These are phyloP conservation scores for Trichoderma harzianum DNA, from an alignment of 2,329 filamentous ascomycete genomes.

Conservation along the genomic window DNA sequence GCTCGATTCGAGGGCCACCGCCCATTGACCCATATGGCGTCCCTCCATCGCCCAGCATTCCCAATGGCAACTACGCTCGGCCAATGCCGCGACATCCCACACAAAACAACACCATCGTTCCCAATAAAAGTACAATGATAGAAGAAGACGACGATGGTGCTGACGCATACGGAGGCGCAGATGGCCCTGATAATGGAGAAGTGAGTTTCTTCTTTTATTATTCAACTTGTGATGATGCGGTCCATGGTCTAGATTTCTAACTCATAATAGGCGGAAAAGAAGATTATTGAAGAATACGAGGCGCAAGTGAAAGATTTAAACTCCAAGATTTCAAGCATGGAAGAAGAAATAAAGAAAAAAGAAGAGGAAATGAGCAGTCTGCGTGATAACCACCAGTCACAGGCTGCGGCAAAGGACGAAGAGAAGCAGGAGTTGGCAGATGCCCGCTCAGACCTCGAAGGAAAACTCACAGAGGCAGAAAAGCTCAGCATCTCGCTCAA, in stretches of 20 bases:
- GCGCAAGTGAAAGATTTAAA: constrained; percentile 71
- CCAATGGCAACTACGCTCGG: constrained; percentile 64
- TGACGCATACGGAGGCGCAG: constrained; percentile 55
- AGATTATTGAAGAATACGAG: constrained; percentile 75
- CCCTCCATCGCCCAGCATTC: constrained; percentile 57
- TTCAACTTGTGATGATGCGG: not conserved
- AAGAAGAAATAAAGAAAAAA: constrained; percentile 65
- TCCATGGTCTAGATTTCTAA: constrained; percentile 20
- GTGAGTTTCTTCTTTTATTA: constrained; percentile 29
- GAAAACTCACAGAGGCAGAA: constrained; percentile 69
- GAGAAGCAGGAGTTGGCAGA: constrained; percentile 72
- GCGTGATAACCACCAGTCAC: constrained; percentile 57
- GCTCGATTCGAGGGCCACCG: constrained; percentile 51
- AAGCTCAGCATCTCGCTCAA: constrained; percentile 76
- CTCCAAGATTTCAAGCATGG: constrained; percentile 68
- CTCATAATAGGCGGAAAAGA: constrained; percentile 58
- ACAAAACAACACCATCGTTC: constrained; percentile 92
- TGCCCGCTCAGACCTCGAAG: constrained; percentile 64
- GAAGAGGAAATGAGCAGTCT: constrained; percentile 65
- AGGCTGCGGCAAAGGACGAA: constrained; percentile 47
- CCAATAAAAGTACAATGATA: constrained; percentile 96
- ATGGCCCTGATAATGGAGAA: constrained; percentile 33
- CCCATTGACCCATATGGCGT: constrained; percentile 47
- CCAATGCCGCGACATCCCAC: constrained; percentile 80
- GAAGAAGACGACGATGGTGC: constrained; percentile 83